A percentile compares a stretch with the other conserved stretches of the same genome.
Conservation (phyloP, 31 red algal genomes). For the Asparagopsis taxiformis region DNA sequence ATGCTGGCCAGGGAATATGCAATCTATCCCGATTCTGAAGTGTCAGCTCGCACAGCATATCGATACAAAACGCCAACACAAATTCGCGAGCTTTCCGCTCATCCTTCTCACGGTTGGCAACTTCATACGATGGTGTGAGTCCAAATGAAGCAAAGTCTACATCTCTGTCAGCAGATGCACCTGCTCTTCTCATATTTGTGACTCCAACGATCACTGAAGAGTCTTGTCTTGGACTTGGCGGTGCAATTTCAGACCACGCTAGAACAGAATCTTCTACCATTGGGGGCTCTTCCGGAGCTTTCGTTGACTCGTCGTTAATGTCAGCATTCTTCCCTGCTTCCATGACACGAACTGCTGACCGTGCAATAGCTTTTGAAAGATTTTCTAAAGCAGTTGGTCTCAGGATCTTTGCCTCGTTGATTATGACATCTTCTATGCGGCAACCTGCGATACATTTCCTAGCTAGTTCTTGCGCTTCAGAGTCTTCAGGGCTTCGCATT, state of each 20-base stretch:
- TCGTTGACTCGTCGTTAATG: background rate
- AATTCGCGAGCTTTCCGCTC: conserved; percentile 69
- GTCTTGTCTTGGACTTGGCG: conserved; percentile 45
- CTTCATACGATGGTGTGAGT: conserved; percentile 38
- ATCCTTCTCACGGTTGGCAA: conserved; percentile 36
- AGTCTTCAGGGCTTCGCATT: conserved; percentile 59
- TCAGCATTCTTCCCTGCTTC: conserved; percentile 18
- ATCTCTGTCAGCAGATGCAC: conserved; percentile 19
- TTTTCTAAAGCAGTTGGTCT: conserved; percentile 59
- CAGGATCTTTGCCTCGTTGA: conserved; percentile 79
- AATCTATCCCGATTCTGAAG: conserved; percentile 81
- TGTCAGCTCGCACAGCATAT: conserved; percentile 77
- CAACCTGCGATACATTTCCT: conserved; percentile 78
- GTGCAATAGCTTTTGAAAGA: conserved; percentile 47
- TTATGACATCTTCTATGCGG: conserved; percentile 76
- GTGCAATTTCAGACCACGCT: conserved; percentile 47
- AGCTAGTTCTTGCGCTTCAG: conserved; percentile 78
- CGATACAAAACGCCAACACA: conserved; percentile 76
- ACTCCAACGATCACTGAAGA: conserved; percentile 59
- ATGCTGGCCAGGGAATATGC: conserved; percentile 71
- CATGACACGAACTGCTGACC: conserved; percentile 40
- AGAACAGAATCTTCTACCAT: conserved; percentile 6
- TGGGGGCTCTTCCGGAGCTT: background rate
- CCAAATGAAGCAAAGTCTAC: conserved; percentile 50
- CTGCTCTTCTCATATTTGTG: background rate